Evolutionary conservation across 768 basidiomycete genomes (phyloP).

Genomic region (Daedaleopsis sinensis): DNA sequence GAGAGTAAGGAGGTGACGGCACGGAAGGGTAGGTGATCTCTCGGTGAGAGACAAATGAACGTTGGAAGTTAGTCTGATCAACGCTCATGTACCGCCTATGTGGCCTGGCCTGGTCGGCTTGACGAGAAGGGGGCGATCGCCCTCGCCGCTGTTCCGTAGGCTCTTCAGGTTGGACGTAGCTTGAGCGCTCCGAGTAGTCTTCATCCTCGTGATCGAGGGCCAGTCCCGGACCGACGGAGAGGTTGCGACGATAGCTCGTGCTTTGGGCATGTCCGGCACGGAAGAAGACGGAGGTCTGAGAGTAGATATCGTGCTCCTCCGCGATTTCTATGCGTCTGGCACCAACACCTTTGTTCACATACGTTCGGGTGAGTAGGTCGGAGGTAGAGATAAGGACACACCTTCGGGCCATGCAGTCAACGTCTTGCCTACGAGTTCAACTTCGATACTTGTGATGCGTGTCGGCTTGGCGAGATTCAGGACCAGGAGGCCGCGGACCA

Average conservation of each 20-base stretch:
- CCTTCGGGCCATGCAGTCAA: slow-evolving; percentile 87
- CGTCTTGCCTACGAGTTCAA: slow-evolving; percentile 75
- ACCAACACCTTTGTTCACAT: slow-evolving; percentile 51
- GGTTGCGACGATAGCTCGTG: slow-evolving; percentile 47
- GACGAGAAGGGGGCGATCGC: slow-evolving; percentile 19
- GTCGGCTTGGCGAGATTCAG: slow-evolving; percentile 74
- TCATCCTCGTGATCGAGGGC: slow-evolving; percentile 43
- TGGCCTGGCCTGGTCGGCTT: not conserved
- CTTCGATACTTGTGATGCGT: slow-evolving; percentile 82
- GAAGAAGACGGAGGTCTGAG: slow-evolving; percentile 74
- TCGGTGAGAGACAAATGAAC: slow-evolving; percentile 31
- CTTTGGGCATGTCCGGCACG: slow-evolving; percentile 50
- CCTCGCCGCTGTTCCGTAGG: slow-evolving; percentile 22
- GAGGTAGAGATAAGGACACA: slow-evolving; percentile 35
- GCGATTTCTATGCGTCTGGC: slow-evolving; percentile 72
- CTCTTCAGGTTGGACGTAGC: slow-evolving; percentile 29
- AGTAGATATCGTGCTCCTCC: slow-evolving; percentile 78
- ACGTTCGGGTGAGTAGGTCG: not conserved
- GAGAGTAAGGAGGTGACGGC: slow-evolving; percentile 37
- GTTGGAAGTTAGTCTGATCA: slow-evolving; percentile 35
- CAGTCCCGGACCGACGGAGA: slow-evolving; percentile 55
- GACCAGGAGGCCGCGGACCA: slow-evolving; percentile 67
- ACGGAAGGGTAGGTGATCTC: slow-evolving; percentile 18
- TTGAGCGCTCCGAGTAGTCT: slow-evolving; percentile 38
- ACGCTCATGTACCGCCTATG: slow-evolving; percentile 32